These are phyloP conservation scores for Theobroma cacao DNA, from an alignment of 345 rosid genomes.

Conservation along the genomic window DNA sequence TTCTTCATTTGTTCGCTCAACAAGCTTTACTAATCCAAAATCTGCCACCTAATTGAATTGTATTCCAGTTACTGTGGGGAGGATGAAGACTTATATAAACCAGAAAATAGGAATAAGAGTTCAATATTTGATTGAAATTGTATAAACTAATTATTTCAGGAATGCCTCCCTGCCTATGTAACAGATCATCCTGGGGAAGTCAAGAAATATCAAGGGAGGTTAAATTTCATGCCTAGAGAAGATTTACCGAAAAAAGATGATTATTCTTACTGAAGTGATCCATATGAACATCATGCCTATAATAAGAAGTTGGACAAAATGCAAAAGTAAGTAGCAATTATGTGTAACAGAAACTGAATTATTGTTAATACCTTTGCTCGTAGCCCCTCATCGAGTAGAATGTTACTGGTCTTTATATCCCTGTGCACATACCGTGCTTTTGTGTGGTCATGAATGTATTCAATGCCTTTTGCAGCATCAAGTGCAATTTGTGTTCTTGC, in stretches of 20 bases:
- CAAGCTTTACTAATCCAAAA: slow-evolving; percentile 68
- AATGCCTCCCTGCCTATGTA: background rate
- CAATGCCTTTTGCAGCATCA: slow-evolving; percentile 62
- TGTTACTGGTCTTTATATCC: slow-evolving; percentile 64
- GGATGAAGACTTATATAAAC: background rate
- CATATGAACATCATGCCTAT: too few species aligned
- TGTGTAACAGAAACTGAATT: too few species aligned
- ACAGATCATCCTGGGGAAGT: background rate
- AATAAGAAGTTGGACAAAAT: background rate
- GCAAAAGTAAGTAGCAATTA: too few species aligned
- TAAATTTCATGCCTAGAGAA: background rate
- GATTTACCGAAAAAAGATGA: background rate
- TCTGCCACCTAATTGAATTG: slow-evolving; percentile 49
- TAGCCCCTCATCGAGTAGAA: slow-evolving; percentile 52
- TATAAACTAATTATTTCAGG: background rate
- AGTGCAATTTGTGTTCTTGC: slow-evolving; percentile 66
- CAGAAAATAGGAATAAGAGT: background rate
- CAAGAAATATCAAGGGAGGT: background rate
- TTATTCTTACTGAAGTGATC: background rate
- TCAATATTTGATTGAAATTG: background rate
- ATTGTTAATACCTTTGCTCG: slow-evolving; percentile 66
- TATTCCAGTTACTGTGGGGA: background rate
- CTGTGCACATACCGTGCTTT: slow-evolving; percentile 63
- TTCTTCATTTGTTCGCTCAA: slow-evolving; percentile 47
- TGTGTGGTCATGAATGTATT: slow-evolving; percentile 70